Base-by-base conservation (phyloP, 768 basidiomycete genomes). In the Jaapia argillacea region DNA sequence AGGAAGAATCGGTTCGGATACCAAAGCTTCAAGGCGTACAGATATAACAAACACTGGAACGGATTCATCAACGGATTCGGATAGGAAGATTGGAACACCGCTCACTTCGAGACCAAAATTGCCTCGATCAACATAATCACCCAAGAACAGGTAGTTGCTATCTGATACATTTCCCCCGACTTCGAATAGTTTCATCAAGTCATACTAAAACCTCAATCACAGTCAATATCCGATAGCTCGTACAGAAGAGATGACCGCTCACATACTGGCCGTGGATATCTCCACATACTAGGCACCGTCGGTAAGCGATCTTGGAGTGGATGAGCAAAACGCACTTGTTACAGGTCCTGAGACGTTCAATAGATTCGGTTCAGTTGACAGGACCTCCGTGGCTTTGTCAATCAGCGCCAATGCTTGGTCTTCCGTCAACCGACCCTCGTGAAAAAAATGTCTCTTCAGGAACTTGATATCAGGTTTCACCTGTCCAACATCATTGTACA, bases 181-280 rank as follows among this genome's bases (percentile, higher is more conserved):
- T 54, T 96, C 93, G 54, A 97, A 92, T 31, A 97, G 72, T 64
- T 98, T 96, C 89, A 98, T 94, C 46, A 98, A 71, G 64, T 98
- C 94, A 60, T 92, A 98, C 91, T 97, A 55, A 25, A 45, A 35
- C 45, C 14, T 31, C 22, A 25, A 27, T 24, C 40, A n/a, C 7
- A 22, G 12, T 12, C n/a, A n/a, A n/a, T n/a, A 22, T 16, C 31
- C 20, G 24, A 12, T 20, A 50, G 20, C 6, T 12, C 12, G 12
- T 6, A 7, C 10, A 20, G 7, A 7, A 21, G 28, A 33, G 28
- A 33, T 33, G 28, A 20, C 57, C 13, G 21, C 68, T 59, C 54
- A 93, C 92, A 62, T 90, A 97, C 84, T 97, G 93, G 6, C 93
- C 93, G 54, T 97, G 93, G 37, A 97, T 91, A 68, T 97, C 93